A percentile compares a stretch with the other conserved stretches of the same genome.
phyloP scores from a whole-genome alignment of 2,329 filamentous ascomycete genomes.

The Hypoxylon sp. region DNA sequence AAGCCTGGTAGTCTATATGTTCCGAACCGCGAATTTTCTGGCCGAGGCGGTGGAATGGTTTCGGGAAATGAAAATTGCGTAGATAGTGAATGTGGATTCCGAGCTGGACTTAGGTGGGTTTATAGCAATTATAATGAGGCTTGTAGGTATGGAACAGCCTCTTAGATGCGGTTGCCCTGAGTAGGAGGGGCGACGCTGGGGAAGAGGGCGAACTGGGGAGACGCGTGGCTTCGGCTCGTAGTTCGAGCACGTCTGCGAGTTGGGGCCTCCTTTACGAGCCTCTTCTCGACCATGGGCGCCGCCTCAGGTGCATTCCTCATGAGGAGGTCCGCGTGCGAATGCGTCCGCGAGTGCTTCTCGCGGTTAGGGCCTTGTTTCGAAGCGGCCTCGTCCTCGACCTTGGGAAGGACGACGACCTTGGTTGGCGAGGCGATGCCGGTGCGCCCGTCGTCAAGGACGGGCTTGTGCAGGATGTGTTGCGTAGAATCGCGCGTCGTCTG shows the following conservation, averaged over 20 bases:
- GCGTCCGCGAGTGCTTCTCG: slow-evolving; percentile 42
- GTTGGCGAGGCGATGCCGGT: slow-evolving; percentile 21
- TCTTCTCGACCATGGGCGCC: slow-evolving; percentile 19
- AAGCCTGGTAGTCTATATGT: slow-evolving; percentile 29
- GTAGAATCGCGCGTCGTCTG: slow-evolving; percentile 33
- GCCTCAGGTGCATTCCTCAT: slow-evolving; percentile 26
- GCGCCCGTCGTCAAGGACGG: slow-evolving; percentile 29
- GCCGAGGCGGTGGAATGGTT: not conserved
- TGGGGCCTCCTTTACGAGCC: slow-evolving; percentile 30
- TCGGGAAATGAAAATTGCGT: not conserved
- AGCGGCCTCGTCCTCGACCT: slow-evolving; percentile 20
- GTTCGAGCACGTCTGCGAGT: slow-evolving; percentile 45
- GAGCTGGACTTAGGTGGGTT: not conserved
- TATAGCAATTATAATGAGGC: not conserved
- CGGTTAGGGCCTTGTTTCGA: slow-evolving; percentile 28
- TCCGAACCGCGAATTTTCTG: slow-evolving; percentile 15
- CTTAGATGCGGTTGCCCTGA: slow-evolving; percentile 20
- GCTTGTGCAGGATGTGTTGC: slow-evolving; percentile 12
- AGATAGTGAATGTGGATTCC: slow-evolving; percentile 17
- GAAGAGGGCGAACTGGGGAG: slow-evolving; percentile 46
- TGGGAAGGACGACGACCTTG: slow-evolving; percentile 7
- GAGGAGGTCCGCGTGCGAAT: slow-evolving; percentile 44
- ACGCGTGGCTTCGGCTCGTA: slow-evolving; percentile 43
- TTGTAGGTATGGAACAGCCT: not conserved
- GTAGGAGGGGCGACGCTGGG: slow-evolving; percentile 30